Base-by-base conservation (phyloP, 2,329 filamentous ascomycete genomes). In the Fusarium cyanostomum region DNA sequence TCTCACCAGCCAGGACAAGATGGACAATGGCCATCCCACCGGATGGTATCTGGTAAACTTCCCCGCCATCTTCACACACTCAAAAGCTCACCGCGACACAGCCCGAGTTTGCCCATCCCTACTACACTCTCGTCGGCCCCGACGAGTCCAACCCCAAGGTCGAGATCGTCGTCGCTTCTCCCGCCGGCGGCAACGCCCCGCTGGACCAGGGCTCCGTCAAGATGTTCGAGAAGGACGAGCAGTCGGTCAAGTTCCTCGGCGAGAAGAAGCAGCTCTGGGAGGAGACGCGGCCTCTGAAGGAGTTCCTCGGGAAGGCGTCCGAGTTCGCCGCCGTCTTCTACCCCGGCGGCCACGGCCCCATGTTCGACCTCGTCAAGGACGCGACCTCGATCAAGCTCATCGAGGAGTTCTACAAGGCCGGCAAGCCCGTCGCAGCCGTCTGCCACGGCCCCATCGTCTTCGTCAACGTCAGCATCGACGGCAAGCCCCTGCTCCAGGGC, bases 391-490 rank as follows among this genome's bases (percentile, higher is more conserved):
- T 86, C 64, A 77, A 82, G 60, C 76, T 92, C 31, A 86, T 89
- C 69, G 77, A 80, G 59, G 86, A 90, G 73, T 90, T 92, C 73
- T 84, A 81, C 69, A 77, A 79, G 34, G 80, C 82, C 4, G 84
- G 82, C 62, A 90, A 90, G 80, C 79, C 86, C 52, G 82, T 91
- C 12, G 79, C 85, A 0, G 86, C 89, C 4, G 87, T 92, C 41
- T 91, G 89, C 79, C 89, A 92, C 75, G 89, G 87, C 7, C 86
- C 89, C 3, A 84, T 84, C 4, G 89, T 83, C 11, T 79, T 92
- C 13, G 79, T 82, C 44, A 82, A 88, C 65, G 88, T 85, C 31
- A 84, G 81, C 68, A 70, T 81, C 16, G 77, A 82, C 59, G 86
- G 86, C 30, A 77, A 79, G 62, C 79, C 80, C 46, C 75, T 90